A percentile compares a stretch with the other conserved stretches of the same genome.
phyloP scores from a whole-genome alignment of 257 asterid genomes.

The Buddleja alternifolia region DNA sequence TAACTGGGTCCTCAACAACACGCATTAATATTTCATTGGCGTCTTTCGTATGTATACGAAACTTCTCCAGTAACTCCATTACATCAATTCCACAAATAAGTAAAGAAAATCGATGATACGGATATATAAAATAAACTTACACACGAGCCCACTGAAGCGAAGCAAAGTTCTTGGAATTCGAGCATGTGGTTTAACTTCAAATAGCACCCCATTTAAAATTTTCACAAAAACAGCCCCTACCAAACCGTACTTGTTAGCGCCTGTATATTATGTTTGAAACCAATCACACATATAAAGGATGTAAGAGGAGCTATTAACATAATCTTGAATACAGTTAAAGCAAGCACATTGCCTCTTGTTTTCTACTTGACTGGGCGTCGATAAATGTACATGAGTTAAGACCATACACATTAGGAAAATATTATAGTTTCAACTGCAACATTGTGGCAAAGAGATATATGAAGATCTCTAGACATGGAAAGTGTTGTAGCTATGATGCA shows the following conservation, averaged over 20 bases:
- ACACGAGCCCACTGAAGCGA: not conserved
- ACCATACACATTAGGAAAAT: too few species aligned
- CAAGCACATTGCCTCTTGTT: too few species aligned
- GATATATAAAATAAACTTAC: not conserved
- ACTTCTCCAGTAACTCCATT: not conserved
- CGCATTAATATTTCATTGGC: not conserved
- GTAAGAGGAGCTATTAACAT: too few species aligned
- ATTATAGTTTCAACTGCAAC: too few species aligned
- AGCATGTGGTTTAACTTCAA: not conserved
- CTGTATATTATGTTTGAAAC: not conserved
- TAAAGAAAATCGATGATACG: too few species aligned
- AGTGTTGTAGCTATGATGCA: too few species aligned
- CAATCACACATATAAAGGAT: not conserved
- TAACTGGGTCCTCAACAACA: not conserved
- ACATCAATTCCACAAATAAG: not conserved
- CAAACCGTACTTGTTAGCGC: not conserved
- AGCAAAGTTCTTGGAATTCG: not conserved
- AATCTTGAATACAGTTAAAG: too few species aligned
- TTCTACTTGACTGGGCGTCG: too few species aligned
- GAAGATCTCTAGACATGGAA: too few species aligned
- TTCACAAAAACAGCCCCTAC: constrained; percentile 2
- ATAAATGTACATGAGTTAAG: too few species aligned
- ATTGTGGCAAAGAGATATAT: too few species aligned
- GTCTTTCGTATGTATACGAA: not conserved
- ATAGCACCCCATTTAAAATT: not conserved